phyloP scores from a whole-genome alignment of 1,284 basidiomycete species.

The Sporisorium exsertum region DNA sequence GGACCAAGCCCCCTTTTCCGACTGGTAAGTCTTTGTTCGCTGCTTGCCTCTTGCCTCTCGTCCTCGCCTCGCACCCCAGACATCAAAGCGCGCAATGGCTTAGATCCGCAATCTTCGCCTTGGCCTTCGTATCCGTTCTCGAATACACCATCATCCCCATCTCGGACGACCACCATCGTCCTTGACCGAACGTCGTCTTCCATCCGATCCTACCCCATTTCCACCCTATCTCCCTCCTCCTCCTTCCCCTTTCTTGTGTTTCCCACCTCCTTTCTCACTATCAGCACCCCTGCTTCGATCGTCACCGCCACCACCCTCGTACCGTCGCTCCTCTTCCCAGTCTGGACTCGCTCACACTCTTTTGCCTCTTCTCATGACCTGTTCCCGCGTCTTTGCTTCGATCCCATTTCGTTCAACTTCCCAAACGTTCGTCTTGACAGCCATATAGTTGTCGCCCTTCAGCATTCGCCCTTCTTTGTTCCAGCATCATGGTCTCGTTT shows the following conservation, averaged over 20 bases:
- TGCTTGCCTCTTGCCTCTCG: not conserved
- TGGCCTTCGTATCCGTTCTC: not conserved
- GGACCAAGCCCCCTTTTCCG: not conserved
- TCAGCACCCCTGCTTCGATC: slow-evolving; percentile 2
- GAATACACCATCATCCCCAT: not conserved
- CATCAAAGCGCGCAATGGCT: slow-evolving; percentile 4
- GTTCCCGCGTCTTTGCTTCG: not conserved
- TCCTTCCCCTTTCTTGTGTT: not conserved
- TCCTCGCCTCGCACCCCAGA: not conserved
- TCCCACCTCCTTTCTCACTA: not conserved
- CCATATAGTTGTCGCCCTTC: not conserved
- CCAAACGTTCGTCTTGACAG: not conserved
- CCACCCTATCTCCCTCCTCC: not conserved
- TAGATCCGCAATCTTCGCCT: not conserved
- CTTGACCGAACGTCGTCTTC: not conserved
- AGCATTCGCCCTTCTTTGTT: not conserved
- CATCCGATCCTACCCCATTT: not conserved
- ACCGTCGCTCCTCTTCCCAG: not conserved
- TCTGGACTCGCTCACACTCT: slow-evolving; percentile 20
- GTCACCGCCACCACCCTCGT: not conserved
- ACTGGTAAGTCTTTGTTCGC: slow-evolving; percentile 7
- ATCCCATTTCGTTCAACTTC: not conserved
- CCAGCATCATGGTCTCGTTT: slow-evolving; percentile 33
- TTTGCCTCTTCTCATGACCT: slow-evolving; percentile 5
- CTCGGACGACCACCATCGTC: slow-evolving; percentile 8